Base-by-base conservation (phyloP, 2,329 filamentous ascomycete genomes). In the Colletotrichum caudatum region DNA sequence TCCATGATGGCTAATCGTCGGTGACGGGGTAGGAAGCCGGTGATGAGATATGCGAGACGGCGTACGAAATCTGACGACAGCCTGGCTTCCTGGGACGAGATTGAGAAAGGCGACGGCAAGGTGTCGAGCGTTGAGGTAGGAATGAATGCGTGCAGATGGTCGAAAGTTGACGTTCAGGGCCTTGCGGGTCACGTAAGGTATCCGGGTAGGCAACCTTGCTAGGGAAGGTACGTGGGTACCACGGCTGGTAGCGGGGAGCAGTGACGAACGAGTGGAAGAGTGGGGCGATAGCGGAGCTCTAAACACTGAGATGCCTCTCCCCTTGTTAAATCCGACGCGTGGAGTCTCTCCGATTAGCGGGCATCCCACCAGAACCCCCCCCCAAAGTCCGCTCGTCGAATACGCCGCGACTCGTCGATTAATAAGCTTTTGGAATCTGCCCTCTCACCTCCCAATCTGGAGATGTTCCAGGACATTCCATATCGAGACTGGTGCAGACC, bases 1-100 rank as follows among this genome's bases (percentile, higher is more conserved):
- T 88, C 85, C 86, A 88, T 83, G n/a, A 48, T 63, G 65, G 48
- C 26, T 26, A 29, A 9, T 39, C 9, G 60, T 50, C 12, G 41
- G 23, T 41, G 39, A 14, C 46, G n/a, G n/a, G n/a, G 20, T n/a
- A 11, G n/a, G 37, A 9, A 26, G 37, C 16, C 39, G 6, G 37
- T 14, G 37, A 37, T 35, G n/a, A 14, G 51, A 11, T 29, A 16
- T 62, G 26, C n/a, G 7, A 12, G 39, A 14, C n/a, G 16, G 23
- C 7, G 33, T 39, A 29, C 12, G 23, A 29, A 51, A 33, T 23
- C 39, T 23, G n/a, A 39, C 33, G 33, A 35, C 14, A 54, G 50
- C 60, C 39, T 48, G n/a, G 23, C 37, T 41, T 63, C 26, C 16
- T 41, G 44, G 35, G 35, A 58, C 64, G 41, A 67, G 68, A 50